Evolutionary conservation across 768 basidiomycete genomes (phyloP).

Genomic region (Lactarius evosmus): DNA sequence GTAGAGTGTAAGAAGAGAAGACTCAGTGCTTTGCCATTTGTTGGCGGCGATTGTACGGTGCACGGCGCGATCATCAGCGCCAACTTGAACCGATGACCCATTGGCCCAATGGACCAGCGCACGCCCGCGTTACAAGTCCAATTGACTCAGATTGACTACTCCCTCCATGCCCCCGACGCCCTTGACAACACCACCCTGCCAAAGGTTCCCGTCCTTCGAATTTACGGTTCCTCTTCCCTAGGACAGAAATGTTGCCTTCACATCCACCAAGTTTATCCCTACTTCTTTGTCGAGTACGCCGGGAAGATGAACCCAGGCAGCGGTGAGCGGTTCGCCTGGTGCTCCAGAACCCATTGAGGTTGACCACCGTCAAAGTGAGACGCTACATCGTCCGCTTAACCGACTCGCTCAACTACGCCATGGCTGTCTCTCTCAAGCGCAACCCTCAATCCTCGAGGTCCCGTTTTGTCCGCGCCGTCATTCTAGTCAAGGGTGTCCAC

Average conservation of each 20-base stretch:
- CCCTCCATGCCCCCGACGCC: constrained; percentile 51
- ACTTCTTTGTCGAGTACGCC: constrained; percentile 83
- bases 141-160: constrained; percentile 63
- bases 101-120: constrained; percentile 18
- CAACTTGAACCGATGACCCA: not conserved
- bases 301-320: constrained; percentile 59
- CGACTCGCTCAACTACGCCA: constrained; percentile 78
- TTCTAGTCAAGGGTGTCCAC: constrained; percentile 89
- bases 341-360: constrained; percentile 3
- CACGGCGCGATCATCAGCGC: not conserved
- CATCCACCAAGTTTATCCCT: constrained; percentile 92
- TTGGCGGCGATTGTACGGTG: too few species aligned
- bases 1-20: too few species aligned
- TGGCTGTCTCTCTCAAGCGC: constrained; percentile 76
- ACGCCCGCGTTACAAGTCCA: constrained; percentile 39
- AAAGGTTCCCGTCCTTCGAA: constrained; percentile 75
- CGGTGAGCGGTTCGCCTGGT: constrained; percentile 45
- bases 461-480: constrained; percentile 67
- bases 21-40: too few species aligned
- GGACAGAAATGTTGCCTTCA: constrained; percentile 83
- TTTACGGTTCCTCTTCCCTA: constrained; percentile 78
- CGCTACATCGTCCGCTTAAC: constrained; percentile 66
- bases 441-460: constrained; percentile 57
- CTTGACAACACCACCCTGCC: constrained; percentile 62
- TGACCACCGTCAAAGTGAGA: constrained; percentile 50